Base-by-base conservation (phyloP, 2,329 filamentous ascomycete species). In the Alternaria conjuncta region DNA sequence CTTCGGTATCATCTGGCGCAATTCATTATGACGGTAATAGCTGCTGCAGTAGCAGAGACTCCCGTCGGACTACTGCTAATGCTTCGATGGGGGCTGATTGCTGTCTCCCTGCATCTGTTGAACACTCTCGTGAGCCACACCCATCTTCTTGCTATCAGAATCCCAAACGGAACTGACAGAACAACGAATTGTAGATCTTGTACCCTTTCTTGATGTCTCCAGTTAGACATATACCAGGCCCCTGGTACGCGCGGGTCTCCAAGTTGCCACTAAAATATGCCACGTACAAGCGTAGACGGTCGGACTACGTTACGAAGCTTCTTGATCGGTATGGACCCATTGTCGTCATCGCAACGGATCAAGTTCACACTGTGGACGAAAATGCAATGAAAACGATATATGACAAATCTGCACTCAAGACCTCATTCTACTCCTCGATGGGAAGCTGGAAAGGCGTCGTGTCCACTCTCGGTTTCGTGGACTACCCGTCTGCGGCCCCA, bases 311-410 rank as follows among this genome's bases (percentile, higher is more conserved):
- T 4, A 47, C 58, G n/a, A 50, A 26, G 6, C 32, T 61, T 15
- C 43, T 61, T 21, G 20, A 55, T 25, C 58, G 25, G 7, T 61
- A 61, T 23, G 58, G 58, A n/a, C 51, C 58, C 15, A 44, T 61
- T 23, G 58, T 28, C 9, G 58, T 61, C 10, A 56, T 61, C 43
- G 51, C 58, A 30, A 43, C 58, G 9, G 26, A 61, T 21, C 58
- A 61, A 20, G 41, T 61, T 10, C 58, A 61, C 51, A 61, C 51
- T 12, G 50, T 45, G 12, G 58, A 61, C 28, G 58, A 61, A 10
- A 30, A 43, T n/a, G 58, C 58, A 13, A 61, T 61, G 58, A 61
- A 61, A 45, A 50, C 51, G 7, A 61, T 61, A 49, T 56, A 61
- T 44, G 58, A 61, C 44, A 61, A 61, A 30, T 41, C 43, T 10